phyloP scores from a whole-genome alignment of 257 asterid species.

The Euphrasia confusa region DNA sequence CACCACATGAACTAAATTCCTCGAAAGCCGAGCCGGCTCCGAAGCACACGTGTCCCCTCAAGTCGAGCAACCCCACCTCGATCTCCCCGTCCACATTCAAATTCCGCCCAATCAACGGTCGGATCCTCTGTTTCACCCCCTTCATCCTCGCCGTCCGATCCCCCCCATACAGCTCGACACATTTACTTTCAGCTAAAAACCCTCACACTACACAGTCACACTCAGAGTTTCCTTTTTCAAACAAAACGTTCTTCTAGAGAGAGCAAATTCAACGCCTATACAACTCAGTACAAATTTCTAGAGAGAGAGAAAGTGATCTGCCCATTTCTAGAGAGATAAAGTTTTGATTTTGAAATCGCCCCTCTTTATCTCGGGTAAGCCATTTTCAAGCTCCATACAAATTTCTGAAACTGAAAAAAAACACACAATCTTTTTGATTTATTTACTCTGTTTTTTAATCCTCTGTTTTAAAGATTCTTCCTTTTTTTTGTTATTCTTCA shows the following conservation, averaged over 20 bases:
- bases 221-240: conserved; percentile 9
- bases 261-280: not conserved
- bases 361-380: conserved; percentile 19
- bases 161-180: conserved; percentile 17
- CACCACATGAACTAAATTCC: conserved; percentile 8
- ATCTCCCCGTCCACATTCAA: conserved; percentile 37
- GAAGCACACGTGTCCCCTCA: conserved; percentile 36
- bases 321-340: conserved; percentile 35
- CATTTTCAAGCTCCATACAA: not conserved
- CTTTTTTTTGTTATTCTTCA: no score
- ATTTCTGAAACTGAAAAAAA: not conserved
- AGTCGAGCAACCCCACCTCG: conserved; percentile 29
- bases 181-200: conserved; percentile 7
- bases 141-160: conserved; percentile 40
- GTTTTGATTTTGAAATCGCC: conserved; percentile 42
- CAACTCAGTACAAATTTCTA: not conserved
- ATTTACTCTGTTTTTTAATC: not conserved
- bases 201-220: conserved; percentile 18
- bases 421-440: not conserved
- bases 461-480: not conserved
- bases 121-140: conserved; percentile 36
- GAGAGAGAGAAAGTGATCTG: conserved; percentile 31
- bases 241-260: not conserved
- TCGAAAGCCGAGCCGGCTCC: conserved; percentile 20
- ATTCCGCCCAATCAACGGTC: conserved; percentile 59